A percentile compares a stretch with the other conserved stretches of the same genome.
Conservation (phyloP, 768 basidiomycete genomes). For the Coprinellus micaceus region DNA sequence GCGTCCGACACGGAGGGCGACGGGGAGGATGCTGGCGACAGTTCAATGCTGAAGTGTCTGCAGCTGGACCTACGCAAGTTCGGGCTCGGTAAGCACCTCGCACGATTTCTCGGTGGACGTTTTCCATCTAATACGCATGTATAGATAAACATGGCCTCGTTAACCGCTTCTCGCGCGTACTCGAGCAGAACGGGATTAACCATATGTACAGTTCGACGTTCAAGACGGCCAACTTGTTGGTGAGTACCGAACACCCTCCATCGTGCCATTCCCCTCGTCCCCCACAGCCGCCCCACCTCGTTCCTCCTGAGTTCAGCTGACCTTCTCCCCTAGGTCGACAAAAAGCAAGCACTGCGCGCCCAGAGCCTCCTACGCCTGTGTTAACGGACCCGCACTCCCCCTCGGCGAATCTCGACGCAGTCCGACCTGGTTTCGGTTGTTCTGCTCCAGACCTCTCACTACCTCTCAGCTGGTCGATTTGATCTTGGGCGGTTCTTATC, state of each 20-base stretch:
- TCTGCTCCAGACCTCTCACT: too few species aligned
- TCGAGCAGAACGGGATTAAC: constrained; percentile 71
- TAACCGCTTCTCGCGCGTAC: constrained; percentile 68
- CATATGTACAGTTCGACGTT: constrained; percentile 85
- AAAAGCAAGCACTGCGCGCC: constrained; percentile 53
- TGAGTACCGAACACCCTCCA: constrained; percentile 29
- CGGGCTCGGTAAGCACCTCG: constrained; percentile 52
- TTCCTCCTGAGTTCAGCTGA: too few species aligned
- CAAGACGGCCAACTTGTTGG: constrained; percentile 77
- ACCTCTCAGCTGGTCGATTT: too few species aligned
- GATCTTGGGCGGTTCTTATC: too few species aligned
- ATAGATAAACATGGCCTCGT: constrained; percentile 77
- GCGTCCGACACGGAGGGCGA: constrained; percentile 32
- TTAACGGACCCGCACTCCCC: constrained; percentile 25
- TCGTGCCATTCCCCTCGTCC: too few species aligned
- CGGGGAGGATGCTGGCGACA: constrained; percentile 28
- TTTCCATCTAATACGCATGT: background rate
- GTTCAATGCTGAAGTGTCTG: constrained; percentile 52
- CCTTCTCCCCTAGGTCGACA: constrained; percentile 45
- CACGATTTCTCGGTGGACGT: background rate
- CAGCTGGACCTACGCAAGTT: constrained; percentile 74
- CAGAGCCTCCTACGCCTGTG: constrained; percentile 56
- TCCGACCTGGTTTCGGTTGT: too few species aligned
- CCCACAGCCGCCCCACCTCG: too few species aligned
- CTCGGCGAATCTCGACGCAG: background rate